Evolutionary conservation across 1,139 yeast genomes (phyloP), one percentile per base, ranked within the genome.

Genomic region (Hyphopichia buzzinii): DNA sequence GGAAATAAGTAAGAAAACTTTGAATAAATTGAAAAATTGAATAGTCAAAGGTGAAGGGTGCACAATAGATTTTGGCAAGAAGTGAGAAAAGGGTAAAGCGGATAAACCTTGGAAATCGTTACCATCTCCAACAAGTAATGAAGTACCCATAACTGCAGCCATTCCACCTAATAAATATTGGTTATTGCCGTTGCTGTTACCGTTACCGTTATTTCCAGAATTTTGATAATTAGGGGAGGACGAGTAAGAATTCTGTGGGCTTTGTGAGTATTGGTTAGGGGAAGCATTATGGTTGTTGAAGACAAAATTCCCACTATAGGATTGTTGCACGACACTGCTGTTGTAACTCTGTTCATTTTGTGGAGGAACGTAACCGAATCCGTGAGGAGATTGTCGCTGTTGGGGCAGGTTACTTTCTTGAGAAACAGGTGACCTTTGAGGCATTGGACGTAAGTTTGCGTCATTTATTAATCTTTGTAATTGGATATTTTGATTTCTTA

Each of bases 401-500:
- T 34, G 24, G 3, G 4, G 44, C n/a, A 31, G 42, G 3, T 38
- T 33, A 25, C 35, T 19, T 13, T 27, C 36, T 17, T 25, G 37
- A 21, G 28, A 29, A 23, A 43, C 31, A n/a, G 33, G 25, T 16
- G 13, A 17, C 14, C 17, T 23, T 14, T 32, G 35, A 7, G 26
- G 26, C 13, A 30, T 17, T 26, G 50, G 48, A 24, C 42, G 47
- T 36, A 51, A 36, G 39, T 54, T 62, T 11, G 66, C 66, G 23
- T 57, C 55, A 34, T 57, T 57, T 34, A 64, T 55, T 43, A 68
- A 47, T 36, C 57, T 59, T 45, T 72, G 76, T 46, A 84, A 63
- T 28, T 66, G 69, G 4, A 64, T 54, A 47, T 80, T 75, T 50
- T 86, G 90, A 38, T 69, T 65, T 43, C 61, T 65, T 47, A 86